These are phyloP conservation scores for Fusarium decemcellulare DNA, from an alignment of 2,329 filamentous ascomycete genomes.

Conservation along the genomic window DNA sequence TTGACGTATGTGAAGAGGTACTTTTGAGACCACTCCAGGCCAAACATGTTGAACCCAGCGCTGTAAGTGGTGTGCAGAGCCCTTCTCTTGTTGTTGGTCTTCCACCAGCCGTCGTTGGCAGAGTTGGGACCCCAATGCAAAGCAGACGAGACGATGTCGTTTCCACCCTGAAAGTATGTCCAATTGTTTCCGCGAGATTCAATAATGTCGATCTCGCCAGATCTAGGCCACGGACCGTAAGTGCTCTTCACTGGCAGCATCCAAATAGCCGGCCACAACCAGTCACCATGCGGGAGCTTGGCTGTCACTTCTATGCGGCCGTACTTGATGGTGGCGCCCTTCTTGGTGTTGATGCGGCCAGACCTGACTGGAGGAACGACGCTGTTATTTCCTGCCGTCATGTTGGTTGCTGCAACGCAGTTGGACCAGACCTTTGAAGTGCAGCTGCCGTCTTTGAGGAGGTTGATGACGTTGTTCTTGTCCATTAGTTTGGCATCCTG, in stretches of 20 bases:
- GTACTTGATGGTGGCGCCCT: slow-evolving; percentile 80
- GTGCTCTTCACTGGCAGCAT: slow-evolving; percentile 82
- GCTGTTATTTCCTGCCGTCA: slow-evolving; percentile 76
- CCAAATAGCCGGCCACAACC: slow-evolving; percentile 95
- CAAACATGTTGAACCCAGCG: slow-evolving; percentile 80
- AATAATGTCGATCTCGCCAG: slow-evolving; percentile 87
- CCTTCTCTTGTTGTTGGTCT: slow-evolving; percentile 82
- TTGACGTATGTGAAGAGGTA: slow-evolving; percentile 92
- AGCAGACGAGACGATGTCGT: slow-evolving; percentile 84
- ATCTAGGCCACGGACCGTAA: slow-evolving; percentile 84
- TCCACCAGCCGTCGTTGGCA: slow-evolving; percentile 85
- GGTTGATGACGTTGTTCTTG: slow-evolving; percentile 76
- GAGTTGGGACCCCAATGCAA: slow-evolving; percentile 86
- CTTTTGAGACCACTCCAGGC: slow-evolving; percentile 89
- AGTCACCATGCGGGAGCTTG: slow-evolving; percentile 82
- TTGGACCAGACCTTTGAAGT: slow-evolving; percentile 68
- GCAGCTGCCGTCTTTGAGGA: slow-evolving; percentile 76
- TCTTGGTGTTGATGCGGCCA: slow-evolving; percentile 82
- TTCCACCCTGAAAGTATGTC: slow-evolving; percentile 81
- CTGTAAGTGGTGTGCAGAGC: slow-evolving; percentile 83
- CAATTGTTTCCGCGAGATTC: slow-evolving; percentile 88
- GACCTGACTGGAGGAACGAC: slow-evolving; percentile 85
- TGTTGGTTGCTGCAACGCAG: slow-evolving; percentile 82
- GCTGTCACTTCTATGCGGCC: slow-evolving; percentile 86
- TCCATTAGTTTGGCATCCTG: slow-evolving; percentile 78